A percentile compares a stretch with the other conserved stretches of the same genome.
Evolutionary conservation across 2,329 filamentous ascomycete genomes (phyloP).

Genomic region (Fusarium camptoceras): DNA sequence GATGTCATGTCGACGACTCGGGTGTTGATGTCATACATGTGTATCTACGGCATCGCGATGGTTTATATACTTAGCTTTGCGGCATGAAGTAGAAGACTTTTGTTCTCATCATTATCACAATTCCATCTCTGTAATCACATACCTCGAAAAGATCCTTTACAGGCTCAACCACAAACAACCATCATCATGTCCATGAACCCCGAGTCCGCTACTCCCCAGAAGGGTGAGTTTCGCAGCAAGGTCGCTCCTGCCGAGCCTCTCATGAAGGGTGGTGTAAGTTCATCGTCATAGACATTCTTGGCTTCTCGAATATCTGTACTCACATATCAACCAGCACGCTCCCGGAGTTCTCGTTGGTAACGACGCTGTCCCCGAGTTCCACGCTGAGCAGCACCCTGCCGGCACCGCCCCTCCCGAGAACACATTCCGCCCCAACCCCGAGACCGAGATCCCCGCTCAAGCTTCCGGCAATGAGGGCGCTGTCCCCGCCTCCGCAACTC

Average conservation of each 20-base stretch:
- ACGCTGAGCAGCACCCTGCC: conserved; percentile 68
- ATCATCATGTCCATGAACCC: conserved; percentile 62
- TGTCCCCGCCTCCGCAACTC: conserved; percentile 52
- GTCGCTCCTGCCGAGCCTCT: conserved; percentile 64
- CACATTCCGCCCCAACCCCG: conserved; percentile 56
- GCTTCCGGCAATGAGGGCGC: conserved; percentile 44
- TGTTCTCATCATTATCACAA: not conserved
- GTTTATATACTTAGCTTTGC: conserved; percentile 23
- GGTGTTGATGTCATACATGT: conserved; percentile 32
- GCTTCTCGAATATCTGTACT: conserved; percentile 11
- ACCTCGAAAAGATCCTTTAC: not conserved
- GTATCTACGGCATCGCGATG: not conserved
- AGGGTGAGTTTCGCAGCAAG: conserved; percentile 67
- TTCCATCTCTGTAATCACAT: not conserved
- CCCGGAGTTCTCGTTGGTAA: conserved; percentile 70
- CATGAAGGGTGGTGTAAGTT: conserved; percentile 65
- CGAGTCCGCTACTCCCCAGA: conserved; percentile 61
- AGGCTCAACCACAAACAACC: not conserved
- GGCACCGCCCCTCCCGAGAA: conserved; percentile 69
- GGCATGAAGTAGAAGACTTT: not conserved
- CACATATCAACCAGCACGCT: conserved; percentile 65
- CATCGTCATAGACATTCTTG: not conserved
- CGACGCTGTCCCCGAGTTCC: conserved; percentile 71
- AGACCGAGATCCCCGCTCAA: conserved; percentile 52
- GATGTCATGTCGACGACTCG: conserved; percentile 33